Percentiles rank a stretch among this genome's conserved stretches.
Conservation (phyloP, 768 basidiomycete species). For the Suillus spraguei region DNA sequence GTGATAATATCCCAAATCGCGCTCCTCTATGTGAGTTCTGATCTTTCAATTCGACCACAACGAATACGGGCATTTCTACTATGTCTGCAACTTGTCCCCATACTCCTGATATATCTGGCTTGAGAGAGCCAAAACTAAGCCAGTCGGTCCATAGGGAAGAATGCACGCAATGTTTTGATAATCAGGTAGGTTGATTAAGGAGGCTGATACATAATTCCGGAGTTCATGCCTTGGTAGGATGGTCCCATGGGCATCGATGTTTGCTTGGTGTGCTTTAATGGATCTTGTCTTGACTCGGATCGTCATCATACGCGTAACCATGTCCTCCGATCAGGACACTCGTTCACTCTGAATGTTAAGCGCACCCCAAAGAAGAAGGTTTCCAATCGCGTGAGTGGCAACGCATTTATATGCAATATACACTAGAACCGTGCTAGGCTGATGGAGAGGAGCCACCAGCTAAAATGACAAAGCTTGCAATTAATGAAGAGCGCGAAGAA, state of each 20-base stretch:
- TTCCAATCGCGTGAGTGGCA: slow-evolving; percentile 60
- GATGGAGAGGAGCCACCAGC: slow-evolving; percentile 83
- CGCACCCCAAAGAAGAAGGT: slow-evolving; percentile 63
- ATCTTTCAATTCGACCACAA: slow-evolving; percentile 7
- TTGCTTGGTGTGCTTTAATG: slow-evolving; percentile 93
- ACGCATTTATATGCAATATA: slow-evolving; percentile 2
- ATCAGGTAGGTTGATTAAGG: slow-evolving; percentile 57
- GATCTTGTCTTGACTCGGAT: slow-evolving; percentile 68
- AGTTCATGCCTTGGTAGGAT: slow-evolving; percentile 50
- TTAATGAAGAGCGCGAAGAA: slow-evolving; percentile 82
- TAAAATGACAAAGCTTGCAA: slow-evolving; percentile 89
- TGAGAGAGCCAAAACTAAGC: slow-evolving; percentile 61
- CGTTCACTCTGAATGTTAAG: slow-evolving; percentile 79
- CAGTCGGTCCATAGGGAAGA: slow-evolving; percentile 88
- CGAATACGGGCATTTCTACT: slow-evolving; percentile 8
- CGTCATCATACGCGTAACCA: slow-evolving; percentile 80
- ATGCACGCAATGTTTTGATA: slow-evolving; percentile 97
- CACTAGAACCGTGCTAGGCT: slow-evolving; percentile 42
- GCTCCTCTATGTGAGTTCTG: background rate
- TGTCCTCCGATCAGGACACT: slow-evolving; percentile 69
- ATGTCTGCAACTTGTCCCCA: slow-evolving; percentile 51
- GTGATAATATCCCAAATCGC: background rate
- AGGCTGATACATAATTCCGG: slow-evolving; percentile 1
- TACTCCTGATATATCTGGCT: slow-evolving; percentile 46
- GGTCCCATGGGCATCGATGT: slow-evolving; percentile 78